Percentiles rank a stretch among this genome's conserved stretches.
phyloP scores from a whole-genome alignment of 1,284 basidiomycete genomes.

The Athelia psychrophila region DNA sequence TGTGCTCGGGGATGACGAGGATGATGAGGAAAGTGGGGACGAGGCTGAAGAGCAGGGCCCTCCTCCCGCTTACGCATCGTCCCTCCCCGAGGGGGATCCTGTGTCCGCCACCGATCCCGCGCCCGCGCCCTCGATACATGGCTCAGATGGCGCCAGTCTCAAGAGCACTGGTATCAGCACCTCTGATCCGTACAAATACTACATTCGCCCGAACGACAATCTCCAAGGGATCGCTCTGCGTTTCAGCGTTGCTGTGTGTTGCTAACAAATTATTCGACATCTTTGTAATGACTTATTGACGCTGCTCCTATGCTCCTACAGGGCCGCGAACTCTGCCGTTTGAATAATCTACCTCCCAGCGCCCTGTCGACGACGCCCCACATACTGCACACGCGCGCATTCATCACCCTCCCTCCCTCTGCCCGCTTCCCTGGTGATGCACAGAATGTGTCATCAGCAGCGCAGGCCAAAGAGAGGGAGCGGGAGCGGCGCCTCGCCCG shows the following conservation, averaged over 20 bases:
- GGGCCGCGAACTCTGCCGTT: constrained; percentile 55
- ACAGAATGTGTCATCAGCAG: constrained; percentile 15
- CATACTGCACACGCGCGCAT: constrained; percentile 65
- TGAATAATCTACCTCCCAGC: constrained; percentile 64
- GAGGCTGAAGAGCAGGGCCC: neutral
- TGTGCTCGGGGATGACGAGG: constrained; percentile 59
- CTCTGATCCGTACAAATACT: constrained; percentile 41
- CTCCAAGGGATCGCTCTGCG: constrained; percentile 63
- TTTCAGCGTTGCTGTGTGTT: constrained; percentile 58
- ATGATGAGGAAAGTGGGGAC: constrained; percentile 39
- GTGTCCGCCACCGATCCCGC: neutral
- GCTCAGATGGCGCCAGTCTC: neutral
- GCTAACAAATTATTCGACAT: too few relatives aligned
- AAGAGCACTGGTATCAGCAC: neutral
- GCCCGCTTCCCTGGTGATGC: constrained; percentile 12
- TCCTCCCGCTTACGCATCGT: constrained; percentile 2
- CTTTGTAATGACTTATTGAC: neutral
- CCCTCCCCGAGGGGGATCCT: neutral
- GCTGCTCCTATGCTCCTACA: constrained; percentile 20
- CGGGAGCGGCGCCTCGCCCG: constrained; percentile 40
- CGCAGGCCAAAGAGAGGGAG: constrained; percentile 28
- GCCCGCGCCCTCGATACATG: too few relatives aligned
- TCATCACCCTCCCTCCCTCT: constrained; percentile 48
- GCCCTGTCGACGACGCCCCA: constrained; percentile 71
- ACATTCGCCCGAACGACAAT: constrained; percentile 60